These are phyloP conservation scores for Pseudocohnilembus persalinus DNA, from an alignment of 169 alveolate species.

Conservation along the genomic window DNA sequence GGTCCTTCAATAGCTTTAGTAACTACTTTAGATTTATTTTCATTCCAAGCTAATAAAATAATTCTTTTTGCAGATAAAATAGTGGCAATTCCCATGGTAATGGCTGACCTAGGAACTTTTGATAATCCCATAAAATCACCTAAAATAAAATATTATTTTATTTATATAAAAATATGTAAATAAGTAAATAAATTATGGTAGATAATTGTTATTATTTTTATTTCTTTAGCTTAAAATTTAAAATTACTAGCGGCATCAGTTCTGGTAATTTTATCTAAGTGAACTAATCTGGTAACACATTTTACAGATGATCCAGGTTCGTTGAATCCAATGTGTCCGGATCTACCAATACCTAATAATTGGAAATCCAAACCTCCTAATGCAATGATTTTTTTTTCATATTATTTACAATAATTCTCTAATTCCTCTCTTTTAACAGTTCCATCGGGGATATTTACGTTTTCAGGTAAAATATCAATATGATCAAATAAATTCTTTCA, in stretches of 20 bases:
- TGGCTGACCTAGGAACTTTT: constrained; percentile 72
- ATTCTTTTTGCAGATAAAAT: constrained; percentile 55
- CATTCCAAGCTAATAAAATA: constrained; percentile 56
- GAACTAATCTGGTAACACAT: constrained; percentile 53
- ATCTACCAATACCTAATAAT: constrained; percentile 71
- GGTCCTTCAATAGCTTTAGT: constrained; percentile 30
- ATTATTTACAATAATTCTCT: constrained; percentile 28
- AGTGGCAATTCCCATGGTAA: constrained; percentile 71
- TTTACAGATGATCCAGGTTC: constrained; percentile 69
- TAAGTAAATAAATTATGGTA: too few relatives aligned
- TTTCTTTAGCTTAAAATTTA: too few relatives aligned
- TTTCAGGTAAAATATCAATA: constrained; percentile 61
- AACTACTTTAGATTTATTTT: constrained; percentile 49
- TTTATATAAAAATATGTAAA: too few relatives aligned
- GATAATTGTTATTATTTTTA: too few relatives aligned
- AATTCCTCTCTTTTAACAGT: constrained; percentile 26
- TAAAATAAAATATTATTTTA: too few relatives aligned
- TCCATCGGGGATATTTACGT: constrained; percentile 68
- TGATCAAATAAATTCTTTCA: constrained; percentile 56
- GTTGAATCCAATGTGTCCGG: constrained; percentile 81
- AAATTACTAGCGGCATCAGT: constrained; percentile 69
- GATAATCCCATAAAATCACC: constrained; percentile 53
- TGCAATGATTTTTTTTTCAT: constrained; percentile 46
- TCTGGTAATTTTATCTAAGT: constrained; percentile 59
- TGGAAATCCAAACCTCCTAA: constrained; percentile 61